Base-by-base conservation (phyloP, 495 filamentous ascomycete species). In the Podospora conica region DNA sequence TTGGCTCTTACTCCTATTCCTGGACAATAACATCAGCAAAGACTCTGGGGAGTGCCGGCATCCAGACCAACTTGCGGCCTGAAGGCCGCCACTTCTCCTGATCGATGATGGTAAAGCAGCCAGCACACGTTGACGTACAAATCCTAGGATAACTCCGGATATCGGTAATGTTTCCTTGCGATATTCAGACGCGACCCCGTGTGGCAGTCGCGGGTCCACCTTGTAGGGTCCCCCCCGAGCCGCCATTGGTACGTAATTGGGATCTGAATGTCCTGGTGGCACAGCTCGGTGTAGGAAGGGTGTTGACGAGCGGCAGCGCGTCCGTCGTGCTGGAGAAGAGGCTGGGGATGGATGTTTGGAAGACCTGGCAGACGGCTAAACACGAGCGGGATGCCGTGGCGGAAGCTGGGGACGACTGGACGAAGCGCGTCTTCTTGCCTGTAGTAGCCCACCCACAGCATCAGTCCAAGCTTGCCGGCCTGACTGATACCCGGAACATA, bases 311-410 rank as follows among this genome's bases (percentile, higher is more conserved):
- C n/a, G 31, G 31, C 55, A 21, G 25, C 53, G 61, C 53, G 48
- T 48, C 48, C 28, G 28, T 22, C 60, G 7, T 48, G 63, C 31
- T 29, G 63, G 40, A 10, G 58, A 33, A 57, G 61, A 65, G 54
- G 65, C 28, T 53, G 61, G 58, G 66, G 25, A 55, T 40, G 61
- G 23, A 12, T 48, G 18, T 58, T 55, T 56, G 33, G 40, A 33
- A 53, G 62, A 53, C 33, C 62, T 58, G 62, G 20, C 22, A 58
- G 60, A 63, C 59, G 67, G 67, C 33, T 69, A 69, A 69, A 69
- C 48, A 58, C 40, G 15, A 48, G 40, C 15, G 40, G 59, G 23
- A 24, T n/a, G 27, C 54, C 58, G 27, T 65, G 59, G 60, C 63
- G 20, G 28, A 56, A 25, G 31, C 55, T 27, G 25, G 62, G 53